Conservation (phyloP, 2,329 filamentous ascomycete genomes). For the Nemania diffusa region DNA sequence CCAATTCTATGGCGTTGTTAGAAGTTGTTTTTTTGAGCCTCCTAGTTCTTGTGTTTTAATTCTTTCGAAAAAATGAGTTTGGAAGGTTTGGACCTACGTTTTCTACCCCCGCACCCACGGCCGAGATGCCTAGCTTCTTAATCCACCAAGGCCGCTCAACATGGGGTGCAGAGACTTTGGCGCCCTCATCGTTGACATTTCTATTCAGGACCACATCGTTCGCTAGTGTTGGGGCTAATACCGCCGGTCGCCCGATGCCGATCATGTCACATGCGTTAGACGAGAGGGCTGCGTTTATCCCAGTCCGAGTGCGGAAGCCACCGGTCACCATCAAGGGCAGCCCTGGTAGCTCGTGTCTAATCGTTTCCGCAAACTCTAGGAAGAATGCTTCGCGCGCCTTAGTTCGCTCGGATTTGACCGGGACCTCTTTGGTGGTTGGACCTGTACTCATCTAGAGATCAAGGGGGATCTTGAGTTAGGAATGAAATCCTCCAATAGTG, state of each 20-base stretch:
- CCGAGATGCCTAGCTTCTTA: background rate
- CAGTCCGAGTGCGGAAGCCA: background rate
- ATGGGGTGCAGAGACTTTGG: background rate
- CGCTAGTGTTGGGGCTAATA: background rate
- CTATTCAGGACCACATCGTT: background rate
- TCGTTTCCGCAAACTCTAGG: background rate
- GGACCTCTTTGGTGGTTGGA: background rate
- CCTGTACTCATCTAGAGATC: background rate
- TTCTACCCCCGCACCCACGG: background rate
- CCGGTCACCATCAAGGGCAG: constrained; percentile 2
- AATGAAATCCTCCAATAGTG: background rate
- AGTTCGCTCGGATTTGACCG: background rate
- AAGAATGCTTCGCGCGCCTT: constrained; percentile 11
- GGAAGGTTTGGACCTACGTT: background rate
- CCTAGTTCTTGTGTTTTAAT: background rate
- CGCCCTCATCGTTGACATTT: background rate
- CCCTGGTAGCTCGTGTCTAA: background rate
- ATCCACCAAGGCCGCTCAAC: background rate
- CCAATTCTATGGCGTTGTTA: background rate
- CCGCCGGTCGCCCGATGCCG: background rate
- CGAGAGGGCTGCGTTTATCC: background rate
- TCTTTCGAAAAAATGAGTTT: background rate
- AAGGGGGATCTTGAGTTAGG: background rate
- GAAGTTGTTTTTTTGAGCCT: background rate
- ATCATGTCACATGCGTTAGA: background rate